phyloP scores from a whole-genome alignment of 257 asterid species.

The Gentiana dahurica region DNA sequence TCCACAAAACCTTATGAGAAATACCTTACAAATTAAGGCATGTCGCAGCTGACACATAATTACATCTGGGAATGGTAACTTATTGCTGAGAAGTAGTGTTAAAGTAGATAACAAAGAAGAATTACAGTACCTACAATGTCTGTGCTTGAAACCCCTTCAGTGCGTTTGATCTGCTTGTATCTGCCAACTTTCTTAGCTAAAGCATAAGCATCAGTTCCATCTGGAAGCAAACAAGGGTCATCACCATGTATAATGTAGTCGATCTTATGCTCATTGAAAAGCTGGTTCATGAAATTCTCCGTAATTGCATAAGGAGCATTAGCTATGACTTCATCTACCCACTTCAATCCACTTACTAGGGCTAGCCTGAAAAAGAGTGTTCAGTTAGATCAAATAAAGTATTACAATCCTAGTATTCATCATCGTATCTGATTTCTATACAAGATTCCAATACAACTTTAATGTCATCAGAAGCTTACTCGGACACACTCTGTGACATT shows the following conservation, averaged over 20 bases:
- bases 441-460: no score
- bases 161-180: slow-evolving; percentile 92
- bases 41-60: no score
- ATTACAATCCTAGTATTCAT: slow-evolving; percentile 6
- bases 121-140: slow-evolving; percentile 86
- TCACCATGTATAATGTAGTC: slow-evolving; percentile 93
- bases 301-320: slow-evolving; percentile 87
- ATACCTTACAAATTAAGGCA: no score
- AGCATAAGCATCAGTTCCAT: slow-evolving; percentile 97
- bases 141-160: slow-evolving; percentile 98
- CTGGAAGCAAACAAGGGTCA: slow-evolving; percentile 94
- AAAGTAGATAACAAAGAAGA: slow-evolving; percentile 15
- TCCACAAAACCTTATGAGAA: no score
- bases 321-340: slow-evolving; percentile 97
- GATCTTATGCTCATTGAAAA: slow-evolving; percentile 76
- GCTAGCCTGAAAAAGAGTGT: slow-evolving; percentile 47
- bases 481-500: no score
- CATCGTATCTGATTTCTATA: no score
- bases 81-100: no score
- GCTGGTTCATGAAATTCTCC: slow-evolving; percentile 75
- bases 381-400: slow-evolving; percentile 17
- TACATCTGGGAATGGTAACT: no score
- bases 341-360: slow-evolving; percentile 88
- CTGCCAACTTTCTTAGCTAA: slow-evolving; percentile 89
- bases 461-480: no score